Evolutionary conservation across 148 eudicot species (phyloP).

Genomic region (Amaranthus hypochondriacus): DNA sequence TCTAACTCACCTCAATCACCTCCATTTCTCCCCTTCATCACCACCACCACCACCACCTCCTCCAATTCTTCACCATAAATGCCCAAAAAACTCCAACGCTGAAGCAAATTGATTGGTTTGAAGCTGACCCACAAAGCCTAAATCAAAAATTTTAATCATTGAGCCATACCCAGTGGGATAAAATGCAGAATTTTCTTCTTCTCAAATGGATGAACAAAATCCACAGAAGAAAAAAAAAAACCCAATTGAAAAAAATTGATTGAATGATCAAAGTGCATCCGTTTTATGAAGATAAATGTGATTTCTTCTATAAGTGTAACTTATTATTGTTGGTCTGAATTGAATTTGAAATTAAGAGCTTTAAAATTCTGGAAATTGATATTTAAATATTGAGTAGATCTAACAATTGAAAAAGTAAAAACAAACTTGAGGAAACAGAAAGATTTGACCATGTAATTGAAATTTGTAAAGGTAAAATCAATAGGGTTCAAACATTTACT

Average conservation of each 20-base stretch:
- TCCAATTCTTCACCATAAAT: constrained; percentile 12
- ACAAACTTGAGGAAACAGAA: not conserved
- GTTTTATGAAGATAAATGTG: constrained; percentile 12
- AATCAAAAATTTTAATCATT: constrained; percentile 8
- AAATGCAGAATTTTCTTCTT: not conserved
- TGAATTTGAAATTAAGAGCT: not conserved
- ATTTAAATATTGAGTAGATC: constrained; percentile 27
- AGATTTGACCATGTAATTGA: constrained; percentile 10
- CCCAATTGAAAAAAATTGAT: constrained; percentile 17
- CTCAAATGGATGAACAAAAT: not conserved
- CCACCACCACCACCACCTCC: too few relatives aligned
- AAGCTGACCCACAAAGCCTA: constrained; percentile 12
- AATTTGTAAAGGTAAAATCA: not conserved
- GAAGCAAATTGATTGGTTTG: constrained; percentile 13
- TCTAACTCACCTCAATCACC: too few relatives aligned
- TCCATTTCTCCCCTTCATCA: too few relatives aligned
- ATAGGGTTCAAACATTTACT: constrained; percentile 9
- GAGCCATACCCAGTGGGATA: constrained; percentile 11
- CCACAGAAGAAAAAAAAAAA: constrained; percentile 10
- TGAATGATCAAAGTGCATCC: constrained; percentile 13
- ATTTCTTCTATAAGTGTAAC: not conserved
- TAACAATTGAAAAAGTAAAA: constrained; percentile 5
- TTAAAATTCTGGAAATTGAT: constrained; percentile 4
- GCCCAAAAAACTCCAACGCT: constrained; percentile 16
- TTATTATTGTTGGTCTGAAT: not conserved